Evolutionary conservation across 805 yeast genomes (phyloP).

Genomic region (Teunomyces pallodes): DNA sequence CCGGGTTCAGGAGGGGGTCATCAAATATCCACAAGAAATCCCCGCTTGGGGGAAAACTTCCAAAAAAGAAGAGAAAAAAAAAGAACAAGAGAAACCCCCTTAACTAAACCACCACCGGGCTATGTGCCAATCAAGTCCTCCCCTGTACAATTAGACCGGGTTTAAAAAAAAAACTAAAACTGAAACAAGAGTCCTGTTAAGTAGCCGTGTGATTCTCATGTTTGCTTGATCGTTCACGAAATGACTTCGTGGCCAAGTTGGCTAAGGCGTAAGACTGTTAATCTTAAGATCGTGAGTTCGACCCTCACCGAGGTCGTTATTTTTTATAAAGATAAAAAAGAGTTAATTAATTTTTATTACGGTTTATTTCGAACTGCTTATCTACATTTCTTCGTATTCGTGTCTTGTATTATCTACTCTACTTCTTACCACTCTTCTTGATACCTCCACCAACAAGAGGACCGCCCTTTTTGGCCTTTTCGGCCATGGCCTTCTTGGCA

Average conservation of each 20-base stretch:
- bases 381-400: not conserved
- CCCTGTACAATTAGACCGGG: too few species aligned
- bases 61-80: too few species aligned
- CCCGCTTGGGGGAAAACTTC: too few species aligned
- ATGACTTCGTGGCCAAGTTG: constrained; percentile 17
- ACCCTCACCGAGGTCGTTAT: constrained; percentile 17
- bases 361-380: not conserved
- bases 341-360: not conserved
- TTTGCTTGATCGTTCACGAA: not conserved
- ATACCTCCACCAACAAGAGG: constrained; percentile 93
- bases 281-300: constrained; percentile 19
- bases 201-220: too few species aligned
- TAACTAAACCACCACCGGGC: too few species aligned
- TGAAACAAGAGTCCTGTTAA: too few species aligned
- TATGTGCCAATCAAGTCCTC: too few species aligned
- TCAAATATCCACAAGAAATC: too few species aligned
- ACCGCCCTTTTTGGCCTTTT: constrained; percentile 84
- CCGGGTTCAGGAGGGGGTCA: too few species aligned
- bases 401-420: not conserved
- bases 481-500: constrained; percentile 87
- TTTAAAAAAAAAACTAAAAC: too few species aligned
- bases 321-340: not conserved
- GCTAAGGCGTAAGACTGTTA: constrained; percentile 19
- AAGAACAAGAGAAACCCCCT: too few species aligned
- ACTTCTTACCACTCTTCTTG: constrained; percentile 66